Conservation (phyloP, 139 green algal species). For the Chlorella sp. region DNA sequence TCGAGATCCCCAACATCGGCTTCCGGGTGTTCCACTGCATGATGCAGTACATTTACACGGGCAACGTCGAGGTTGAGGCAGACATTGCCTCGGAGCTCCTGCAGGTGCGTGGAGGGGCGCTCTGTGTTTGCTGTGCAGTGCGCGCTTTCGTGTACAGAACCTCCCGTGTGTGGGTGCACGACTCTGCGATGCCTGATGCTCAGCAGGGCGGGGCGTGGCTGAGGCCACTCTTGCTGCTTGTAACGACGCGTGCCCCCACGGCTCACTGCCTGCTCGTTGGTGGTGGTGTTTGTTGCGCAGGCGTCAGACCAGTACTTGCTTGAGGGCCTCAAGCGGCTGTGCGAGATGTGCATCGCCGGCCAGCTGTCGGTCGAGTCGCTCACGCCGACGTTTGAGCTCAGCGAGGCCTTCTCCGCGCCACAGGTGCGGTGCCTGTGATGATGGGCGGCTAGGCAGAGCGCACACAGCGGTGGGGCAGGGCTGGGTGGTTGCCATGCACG, state of each 20-base stretch:
- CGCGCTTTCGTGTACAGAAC: too few species aligned
- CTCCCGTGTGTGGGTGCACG: too few species aligned
- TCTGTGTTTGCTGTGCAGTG: too few species aligned
- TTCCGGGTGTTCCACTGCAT: conserved; percentile 82
- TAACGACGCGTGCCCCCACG: too few species aligned
- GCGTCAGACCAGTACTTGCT: conserved; percentile 94
- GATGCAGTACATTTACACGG: conserved; percentile 93
- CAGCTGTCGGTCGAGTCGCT: conserved; percentile 74
- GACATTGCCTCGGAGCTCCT: conserved; percentile 52
- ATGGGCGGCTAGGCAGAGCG: not conserved
- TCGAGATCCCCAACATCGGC: conserved; percentile 93
- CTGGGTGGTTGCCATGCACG: too few species aligned
- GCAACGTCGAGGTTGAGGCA: conserved; percentile 41
- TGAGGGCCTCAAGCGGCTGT: conserved; percentile 89
- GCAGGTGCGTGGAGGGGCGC: conserved; percentile 22
- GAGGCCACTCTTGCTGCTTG: too few species aligned
- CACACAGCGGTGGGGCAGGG: not conserved
- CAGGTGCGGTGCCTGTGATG: not conserved
- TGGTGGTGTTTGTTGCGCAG: conserved; percentile 24
- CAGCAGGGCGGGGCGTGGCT: too few species aligned
- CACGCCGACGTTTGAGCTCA: conserved; percentile 65
- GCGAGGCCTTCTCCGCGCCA: conserved; percentile 60
- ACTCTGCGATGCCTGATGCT: not conserved
- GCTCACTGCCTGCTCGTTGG: not conserved
- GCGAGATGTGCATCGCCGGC: conserved; percentile 77